Evolutionary conservation across 225 moss, liverwort and hornwort genomes (phyloP).

Genomic region (Marchantia polymorpha): DNA sequence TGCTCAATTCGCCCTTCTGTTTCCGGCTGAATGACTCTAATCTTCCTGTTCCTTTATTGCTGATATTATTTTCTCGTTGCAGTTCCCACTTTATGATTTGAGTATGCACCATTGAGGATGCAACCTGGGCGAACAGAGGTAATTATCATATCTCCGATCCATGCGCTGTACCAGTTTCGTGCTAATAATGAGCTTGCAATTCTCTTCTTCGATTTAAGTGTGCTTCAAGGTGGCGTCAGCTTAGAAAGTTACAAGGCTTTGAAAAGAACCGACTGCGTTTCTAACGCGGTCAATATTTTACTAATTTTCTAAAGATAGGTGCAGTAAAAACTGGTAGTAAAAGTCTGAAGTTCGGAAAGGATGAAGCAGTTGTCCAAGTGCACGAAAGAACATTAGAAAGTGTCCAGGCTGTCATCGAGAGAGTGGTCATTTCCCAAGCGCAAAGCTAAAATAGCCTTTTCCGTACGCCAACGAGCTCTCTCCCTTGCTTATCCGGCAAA

Average conservation of each 20-base stretch:
- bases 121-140: conserved; percentile 42
- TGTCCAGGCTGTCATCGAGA: background rate
- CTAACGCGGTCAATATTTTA: background rate
- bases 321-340: background rate
- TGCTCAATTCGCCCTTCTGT: too few relatives aligned
- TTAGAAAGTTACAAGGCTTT: too few relatives aligned
- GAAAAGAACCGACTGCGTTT: background rate
- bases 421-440: background rate
- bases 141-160: background rate
- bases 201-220: background rate
- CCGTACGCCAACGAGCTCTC: background rate
- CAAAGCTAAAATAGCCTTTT: background rate
- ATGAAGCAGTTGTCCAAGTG: background rate
- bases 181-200: background rate
- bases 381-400: background rate
- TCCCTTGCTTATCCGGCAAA: background rate
- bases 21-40: too few relatives aligned
- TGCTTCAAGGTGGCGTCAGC: too few relatives aligned
- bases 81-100: conserved; percentile 8
- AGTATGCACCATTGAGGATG: conserved; percentile 32
- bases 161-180: background rate
- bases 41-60: background rate
- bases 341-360: background rate
- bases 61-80: background rate
- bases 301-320: conserved; percentile 5